Base-by-base conservation (phyloP, 2,329 filamentous ascomycete genomes). In the Grosmannia penicillata region DNA sequence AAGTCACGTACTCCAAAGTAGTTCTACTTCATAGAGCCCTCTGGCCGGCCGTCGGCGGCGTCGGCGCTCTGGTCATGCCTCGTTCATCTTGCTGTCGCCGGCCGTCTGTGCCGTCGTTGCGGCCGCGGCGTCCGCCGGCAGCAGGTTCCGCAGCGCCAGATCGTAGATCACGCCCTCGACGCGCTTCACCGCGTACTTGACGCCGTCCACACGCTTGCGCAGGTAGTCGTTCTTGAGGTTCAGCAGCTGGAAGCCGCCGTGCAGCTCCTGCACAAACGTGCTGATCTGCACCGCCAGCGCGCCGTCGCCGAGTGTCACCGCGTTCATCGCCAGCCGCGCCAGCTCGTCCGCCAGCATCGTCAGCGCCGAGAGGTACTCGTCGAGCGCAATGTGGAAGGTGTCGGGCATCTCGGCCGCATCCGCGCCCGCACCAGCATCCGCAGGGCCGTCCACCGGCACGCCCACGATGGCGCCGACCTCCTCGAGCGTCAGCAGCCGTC, bases 151-250 rank as follows among this genome's bases (percentile, higher is more conserved):
- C 53, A 98, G 62, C 19, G 83, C 89, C 40, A 98, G 63, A 56
- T 98, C 91, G 54, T 98, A 98, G 36, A 96, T 89, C 11, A 98
- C 86, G 54, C 96, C 91, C 65, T 98, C 91, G 11, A 95, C 85
- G 57, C 93, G 89, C 69, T 96, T 98, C 52, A 98, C 85, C 51
- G 82, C 80, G 56, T 98, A 98, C 68, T 98, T 98, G 59, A 98
- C 82, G 6, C 80, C 82, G 61, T 98, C 91, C 40, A 84, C 85
- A 45, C 85, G 72, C 62, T 86, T 84, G 43, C 91, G 73, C 52
- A 98, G 61, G 18, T 78, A 77, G 56, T 98, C 91, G 52, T 98
- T 98, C 70, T 96, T 96, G 49, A 98, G 68, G 56, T 98, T 98
- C 48, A 98, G 72, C 48, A 96, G 75, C 69, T 96, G 91, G 62